Base-by-base conservation (phyloP, 129 eudicot species). In the Escallonia rubra region DNA sequence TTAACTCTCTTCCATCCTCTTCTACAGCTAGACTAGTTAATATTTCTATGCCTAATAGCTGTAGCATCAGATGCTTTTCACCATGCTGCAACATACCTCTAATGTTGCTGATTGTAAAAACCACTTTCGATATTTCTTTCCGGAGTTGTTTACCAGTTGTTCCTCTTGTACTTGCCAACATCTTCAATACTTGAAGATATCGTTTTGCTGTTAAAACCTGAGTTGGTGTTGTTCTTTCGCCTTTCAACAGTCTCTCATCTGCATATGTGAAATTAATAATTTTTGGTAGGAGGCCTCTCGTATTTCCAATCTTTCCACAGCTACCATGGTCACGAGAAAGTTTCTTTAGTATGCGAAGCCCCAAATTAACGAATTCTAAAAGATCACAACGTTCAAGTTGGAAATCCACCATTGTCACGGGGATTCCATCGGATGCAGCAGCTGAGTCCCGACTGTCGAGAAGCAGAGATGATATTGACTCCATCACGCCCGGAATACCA, bases 241-340 rank as follows among this genome's bases (percentile, higher is more conserved):
- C 79, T 60, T 49, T 86, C 79, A 89, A 63, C 43, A 86, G 11
- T 41, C 85, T 79, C 71, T 89, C 95, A 2, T 82, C 86, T 1
- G 87, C 86, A n/a, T 80, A 84, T 0, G 89, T 78, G 62, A 90
- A 93, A 59, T 84, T 95, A 44, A 93, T 79, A 48, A 93, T 86
- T 11, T 86, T 89, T 1, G 90, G 82, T 48, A 93, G 60, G 4
- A 93, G 79, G 1, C 99, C 99, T 49, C 80, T 85, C 10, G 96
- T 86, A 72, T 82, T 86, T 4, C 99, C 99, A 34, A 93, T 93
- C 77, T 86, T 89, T 10, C 85, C 95, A 63, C 99, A 93, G 13
- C 84, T 89, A 53, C 86, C 92, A 52, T 89, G 99, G 65, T 93
- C 95, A 43, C 90, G 89, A 0, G 99, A 93, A 2, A 93, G 88